phyloP scores from a whole-genome alignment of 495 filamentous ascomycete genomes.

The Hyaloscypha bicolor region DNA sequence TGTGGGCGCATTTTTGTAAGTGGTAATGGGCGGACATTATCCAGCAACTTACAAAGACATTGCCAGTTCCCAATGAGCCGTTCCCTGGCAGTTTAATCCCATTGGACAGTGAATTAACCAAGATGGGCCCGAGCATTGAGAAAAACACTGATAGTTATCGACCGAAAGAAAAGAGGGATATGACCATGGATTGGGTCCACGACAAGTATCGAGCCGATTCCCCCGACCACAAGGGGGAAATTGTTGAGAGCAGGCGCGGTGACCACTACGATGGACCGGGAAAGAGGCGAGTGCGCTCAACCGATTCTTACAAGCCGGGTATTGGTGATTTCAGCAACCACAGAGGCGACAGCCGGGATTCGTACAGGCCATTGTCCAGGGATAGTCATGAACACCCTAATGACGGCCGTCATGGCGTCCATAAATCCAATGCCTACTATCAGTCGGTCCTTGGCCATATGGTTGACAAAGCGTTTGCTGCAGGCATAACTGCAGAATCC shows the following conservation, averaged over 20 bases:
- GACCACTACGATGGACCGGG: not conserved
- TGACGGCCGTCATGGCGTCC: not conserved
- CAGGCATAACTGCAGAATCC: not conserved
- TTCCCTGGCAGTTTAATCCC: not conserved
- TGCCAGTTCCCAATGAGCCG: not conserved
- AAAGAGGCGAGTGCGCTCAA: not conserved
- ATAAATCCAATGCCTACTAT: not conserved
- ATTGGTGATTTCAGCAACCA: not conserved
- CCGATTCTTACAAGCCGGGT: not conserved
- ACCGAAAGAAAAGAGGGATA: not conserved
- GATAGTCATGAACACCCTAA: not conserved
- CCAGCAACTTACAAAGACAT: not conserved
- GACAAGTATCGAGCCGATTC: not conserved
- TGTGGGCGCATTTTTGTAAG: not conserved
- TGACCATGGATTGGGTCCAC: not conserved
- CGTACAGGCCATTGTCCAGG: not conserved
- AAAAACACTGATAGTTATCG: not conserved
- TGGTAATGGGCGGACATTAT: not conserved
- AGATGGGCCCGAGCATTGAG: not conserved
- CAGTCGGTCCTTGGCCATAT: not conserved
- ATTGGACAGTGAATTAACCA: not conserved
- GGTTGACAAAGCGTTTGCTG: not conserved
- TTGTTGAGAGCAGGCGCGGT: not conserved
- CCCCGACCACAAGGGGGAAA: not conserved
- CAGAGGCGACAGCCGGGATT: not conserved